These are phyloP conservation scores for Sphenostylis stenocarpa DNA, from an alignment of 306 rosid genomes.

Conservation along the genomic window DNA sequence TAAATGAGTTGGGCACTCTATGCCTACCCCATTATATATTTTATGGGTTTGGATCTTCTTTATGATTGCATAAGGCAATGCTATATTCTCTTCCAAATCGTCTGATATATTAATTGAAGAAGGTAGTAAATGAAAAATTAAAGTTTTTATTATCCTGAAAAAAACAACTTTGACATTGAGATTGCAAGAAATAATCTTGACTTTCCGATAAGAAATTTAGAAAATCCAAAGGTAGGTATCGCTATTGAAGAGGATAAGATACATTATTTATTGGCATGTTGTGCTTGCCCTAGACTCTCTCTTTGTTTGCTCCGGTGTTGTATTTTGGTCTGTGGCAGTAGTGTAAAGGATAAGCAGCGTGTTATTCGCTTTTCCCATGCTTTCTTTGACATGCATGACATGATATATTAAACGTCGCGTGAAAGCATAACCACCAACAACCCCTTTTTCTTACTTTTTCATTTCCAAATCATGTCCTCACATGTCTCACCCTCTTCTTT, in stretches of 20 bases:
- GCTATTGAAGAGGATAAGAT: not conserved
- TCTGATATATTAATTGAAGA: too few relatives aligned
- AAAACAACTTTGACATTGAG: too few relatives aligned
- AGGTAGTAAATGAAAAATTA: not conserved
- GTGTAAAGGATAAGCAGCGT: slow-evolving; percentile 14
- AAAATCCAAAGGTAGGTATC: not conserved
- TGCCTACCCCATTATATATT: not conserved
- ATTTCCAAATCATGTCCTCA: slow-evolving; percentile 10
- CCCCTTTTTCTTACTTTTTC: not conserved
- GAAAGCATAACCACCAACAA: slow-evolving; percentile 29
- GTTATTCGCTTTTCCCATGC: slow-evolving; percentile 7
- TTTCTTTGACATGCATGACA: slow-evolving; percentile 11
- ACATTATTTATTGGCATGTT: not conserved
- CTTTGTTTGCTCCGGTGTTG: not conserved
- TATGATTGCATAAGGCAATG: not conserved
- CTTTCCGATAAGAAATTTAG: not conserved
- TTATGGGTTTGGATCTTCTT: not conserved
- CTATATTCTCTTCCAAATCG: not conserved
- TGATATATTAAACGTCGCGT: slow-evolving; percentile 26
- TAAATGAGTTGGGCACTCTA: not conserved
- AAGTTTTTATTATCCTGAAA: not conserved
- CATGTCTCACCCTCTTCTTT: slow-evolving; percentile 11
- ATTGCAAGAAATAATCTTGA: too few relatives aligned
- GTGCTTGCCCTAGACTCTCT: too few relatives aligned
- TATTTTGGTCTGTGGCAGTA: slow-evolving; percentile 15